These are phyloP conservation scores for Myxozyma nipponensis DNA, from an alignment of 805 yeast genomes.

Conservation along the genomic window DNA sequence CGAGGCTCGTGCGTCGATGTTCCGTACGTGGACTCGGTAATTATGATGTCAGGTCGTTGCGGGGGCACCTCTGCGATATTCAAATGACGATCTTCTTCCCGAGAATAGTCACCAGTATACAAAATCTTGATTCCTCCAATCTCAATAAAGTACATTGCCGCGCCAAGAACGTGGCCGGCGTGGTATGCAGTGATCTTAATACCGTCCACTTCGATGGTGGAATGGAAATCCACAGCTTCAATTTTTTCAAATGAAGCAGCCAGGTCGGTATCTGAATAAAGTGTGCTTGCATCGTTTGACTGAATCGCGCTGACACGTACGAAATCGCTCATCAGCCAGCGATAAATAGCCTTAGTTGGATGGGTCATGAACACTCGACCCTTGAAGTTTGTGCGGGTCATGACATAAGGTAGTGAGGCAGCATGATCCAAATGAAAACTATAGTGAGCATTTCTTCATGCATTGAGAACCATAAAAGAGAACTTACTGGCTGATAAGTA, in stretches of 20 bases:
- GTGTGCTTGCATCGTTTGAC: constrained; percentile 34
- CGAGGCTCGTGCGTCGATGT: constrained; percentile 96
- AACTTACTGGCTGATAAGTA: constrained; percentile 70
- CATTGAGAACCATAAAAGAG: not conserved
- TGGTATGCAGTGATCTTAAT: constrained; percentile 95
- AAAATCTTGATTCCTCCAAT: constrained; percentile 84
- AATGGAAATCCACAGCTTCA: constrained; percentile 92
- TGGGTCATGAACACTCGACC: constrained; percentile 99
- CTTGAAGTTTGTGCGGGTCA: constrained; percentile 91
- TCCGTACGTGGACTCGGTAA: constrained; percentile 95
- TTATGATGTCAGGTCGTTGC: constrained; percentile 76
- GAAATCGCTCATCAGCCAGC: constrained; percentile 92
- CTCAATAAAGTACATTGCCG: constrained; percentile 95
- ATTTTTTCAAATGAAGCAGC: constrained; percentile 81
- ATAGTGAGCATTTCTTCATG: not conserved
- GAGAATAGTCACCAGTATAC: constrained; percentile 95
- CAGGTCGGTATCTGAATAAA: constrained; percentile 89
- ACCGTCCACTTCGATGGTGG: constrained; percentile 92
- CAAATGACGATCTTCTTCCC: constrained; percentile 93
- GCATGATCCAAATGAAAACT: constrained; percentile 94
- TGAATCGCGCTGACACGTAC: constrained; percentile 63
- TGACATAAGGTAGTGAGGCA: constrained; percentile 94
- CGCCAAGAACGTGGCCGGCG: constrained; percentile 99
- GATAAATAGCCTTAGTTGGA: constrained; percentile 95
- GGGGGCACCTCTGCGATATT: constrained; percentile 95